Percentiles rank a stretch among this genome's conserved stretches.
phyloP scores from a whole-genome alignment of 2,329 filamentous ascomycete species.

The Diaporthe sp. region DNA sequence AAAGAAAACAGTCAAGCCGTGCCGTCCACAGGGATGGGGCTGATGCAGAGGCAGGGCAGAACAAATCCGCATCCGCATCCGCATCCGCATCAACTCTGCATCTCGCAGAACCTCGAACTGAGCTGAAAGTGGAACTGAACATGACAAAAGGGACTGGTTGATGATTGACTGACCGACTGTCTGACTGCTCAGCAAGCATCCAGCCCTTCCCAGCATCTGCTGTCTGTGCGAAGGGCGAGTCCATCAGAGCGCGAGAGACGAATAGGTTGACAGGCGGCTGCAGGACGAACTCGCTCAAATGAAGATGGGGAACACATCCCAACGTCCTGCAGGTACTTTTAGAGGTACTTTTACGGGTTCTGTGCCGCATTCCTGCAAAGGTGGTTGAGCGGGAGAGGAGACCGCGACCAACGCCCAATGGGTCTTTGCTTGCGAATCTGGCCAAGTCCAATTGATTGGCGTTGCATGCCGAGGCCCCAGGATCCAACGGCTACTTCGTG shows the following conservation, averaged over 20 bases:
- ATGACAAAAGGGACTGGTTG: background rate
- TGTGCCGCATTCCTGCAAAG: background rate
- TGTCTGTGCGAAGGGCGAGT: background rate
- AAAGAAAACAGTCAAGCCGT: background rate
- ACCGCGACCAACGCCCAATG: background rate
- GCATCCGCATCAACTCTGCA: constrained; percentile 3
- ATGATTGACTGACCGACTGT: background rate
- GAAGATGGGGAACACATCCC: background rate
- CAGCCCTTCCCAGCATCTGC: background rate
- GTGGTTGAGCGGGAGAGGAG: background rate
- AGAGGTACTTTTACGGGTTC: background rate
- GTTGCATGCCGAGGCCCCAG: constrained; percentile 18
- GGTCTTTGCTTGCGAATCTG: constrained; percentile 22
- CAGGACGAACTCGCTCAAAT: background rate
- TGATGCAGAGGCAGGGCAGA: background rate
- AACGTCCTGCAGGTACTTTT: constrained; percentile 22
- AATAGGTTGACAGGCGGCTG: background rate
- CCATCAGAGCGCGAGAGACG: background rate
- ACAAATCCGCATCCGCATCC: background rate
- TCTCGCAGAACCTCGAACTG: constrained; percentile 3
- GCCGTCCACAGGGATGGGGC: constrained; percentile 6
- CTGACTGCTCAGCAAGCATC: background rate
- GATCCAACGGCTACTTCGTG: background rate
- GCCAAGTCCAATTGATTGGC: constrained; percentile 1
- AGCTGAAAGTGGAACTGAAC: background rate